A percentile compares a stretch with the other conserved stretches of the same genome.
Conservation (phyloP, 768 basidiomycete species). For the Suillus subaureus region DNA sequence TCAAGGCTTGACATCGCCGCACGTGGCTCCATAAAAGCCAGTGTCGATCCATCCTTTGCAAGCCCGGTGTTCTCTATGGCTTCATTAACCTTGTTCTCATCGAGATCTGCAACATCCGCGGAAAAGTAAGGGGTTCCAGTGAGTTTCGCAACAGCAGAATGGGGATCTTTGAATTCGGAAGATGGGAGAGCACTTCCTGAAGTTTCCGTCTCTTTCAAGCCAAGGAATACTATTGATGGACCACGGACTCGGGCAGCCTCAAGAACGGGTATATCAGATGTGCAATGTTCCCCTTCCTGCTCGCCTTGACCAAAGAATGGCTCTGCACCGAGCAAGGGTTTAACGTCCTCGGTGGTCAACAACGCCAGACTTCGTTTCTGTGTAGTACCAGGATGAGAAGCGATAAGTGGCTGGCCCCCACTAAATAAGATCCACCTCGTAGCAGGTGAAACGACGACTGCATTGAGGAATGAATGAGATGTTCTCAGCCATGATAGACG, state of each 20-base stretch:
- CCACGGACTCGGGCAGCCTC: conserved; percentile 65
- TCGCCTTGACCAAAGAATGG: conserved; percentile 76
- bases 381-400: conserved; percentile 34
- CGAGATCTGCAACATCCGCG: conserved; percentile 65
- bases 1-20: conserved; percentile 57
- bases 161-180: conserved; percentile 61
- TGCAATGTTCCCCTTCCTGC: conserved; percentile 36
- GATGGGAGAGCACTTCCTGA: conserved; percentile 59
- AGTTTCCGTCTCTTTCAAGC: conserved; percentile 61
- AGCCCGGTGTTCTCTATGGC: conserved; percentile 42
- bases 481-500: conserved; percentile 81
- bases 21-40: conserved; percentile 71
- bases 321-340: conserved; percentile 61
- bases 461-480: conserved; percentile 75
- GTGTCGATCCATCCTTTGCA: conserved; percentile 37
- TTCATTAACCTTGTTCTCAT: conserved; percentile 44
- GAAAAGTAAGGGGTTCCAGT: conserved; percentile 88
- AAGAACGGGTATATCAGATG: conserved; percentile 33
- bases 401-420: conserved; percentile 65
- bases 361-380: conserved; percentile 47
- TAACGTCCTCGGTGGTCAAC: conserved; percentile 63
- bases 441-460: conserved; percentile 56
- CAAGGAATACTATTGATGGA: conserved; percentile 74
- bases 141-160: conserved; percentile 56
- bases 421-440: conserved; percentile 84